Base-by-base conservation (phyloP, 768 basidiomycete species). In the Astraeus odoratus region DNA sequence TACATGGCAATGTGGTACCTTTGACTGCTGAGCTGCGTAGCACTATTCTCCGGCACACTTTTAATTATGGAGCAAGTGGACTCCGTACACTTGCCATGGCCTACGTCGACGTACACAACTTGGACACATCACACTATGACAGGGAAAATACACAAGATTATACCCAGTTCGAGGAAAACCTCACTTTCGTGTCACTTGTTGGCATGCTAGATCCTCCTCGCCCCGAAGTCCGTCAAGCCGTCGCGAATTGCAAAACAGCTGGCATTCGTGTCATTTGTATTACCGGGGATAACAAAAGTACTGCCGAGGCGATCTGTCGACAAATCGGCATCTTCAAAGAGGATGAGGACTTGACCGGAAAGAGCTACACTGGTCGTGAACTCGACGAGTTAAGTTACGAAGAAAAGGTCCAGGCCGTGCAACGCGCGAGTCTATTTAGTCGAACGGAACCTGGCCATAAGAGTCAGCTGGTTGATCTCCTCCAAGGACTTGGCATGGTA, bases 191-290 rank as follows among this genome's bases (percentile, higher is more conserved):
- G 46, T 94, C 92, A 12, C 72, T 99, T 38, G 91, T 95, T 47
- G 95, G 90, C 46, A 99, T 99, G 96, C 77, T 95, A 34, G 95
- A 99, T 59, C 95, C 95, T 18, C 95, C 95, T 5, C 86, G 95
- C 23, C 94, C 95, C 4, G 95, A 97, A 67, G 96, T 93, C 31
- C 75, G 76, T 25, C 73, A 64, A 27, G 94, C 96, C 9, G 80
- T 99, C 23, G 86, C 83, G 26, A 91, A 89, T 61, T 97, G 94
- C 70, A 81, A 72, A 54, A 83, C 87, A 13, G 95, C 94, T 7
- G 95, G 95, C 13, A 95, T 99, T 54, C 78, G 94, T 30, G 92
- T 97, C 36, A 81, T 99, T 55, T 95, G 95, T 57, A 95, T 99
- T 62, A 99, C 95, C 3, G 95, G 95, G 33, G 95, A 98, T 67